phyloP scores from a whole-genome alignment of 164 flowering plant species.

The Umbilicus rupestris region DNA sequence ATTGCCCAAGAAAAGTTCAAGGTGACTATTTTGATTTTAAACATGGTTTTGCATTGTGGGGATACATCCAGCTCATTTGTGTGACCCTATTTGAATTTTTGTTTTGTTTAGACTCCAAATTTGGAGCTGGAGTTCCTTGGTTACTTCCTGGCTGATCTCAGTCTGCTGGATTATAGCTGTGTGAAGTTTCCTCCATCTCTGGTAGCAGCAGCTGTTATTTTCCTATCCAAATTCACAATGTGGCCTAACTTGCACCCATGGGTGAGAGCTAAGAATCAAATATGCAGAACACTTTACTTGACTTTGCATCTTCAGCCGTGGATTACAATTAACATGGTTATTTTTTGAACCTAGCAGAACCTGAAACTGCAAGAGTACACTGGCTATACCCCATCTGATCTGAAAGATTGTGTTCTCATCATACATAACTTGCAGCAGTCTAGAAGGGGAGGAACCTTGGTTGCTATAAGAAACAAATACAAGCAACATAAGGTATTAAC shows the following conservation, averaged over 20 bases:
- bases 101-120: slow-evolving; percentile 35
- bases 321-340: not conserved
- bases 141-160: slow-evolving; percentile 68
- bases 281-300: not conserved
- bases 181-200: slow-evolving; percentile 62
- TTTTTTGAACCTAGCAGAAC: slow-evolving; percentile 14
- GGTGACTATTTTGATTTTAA: slow-evolving; percentile 19
- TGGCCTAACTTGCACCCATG: slow-evolving; percentile 29
- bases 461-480: slow-evolving; percentile 34
- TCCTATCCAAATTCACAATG: slow-evolving; percentile 25
- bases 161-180: slow-evolving; percentile 61
- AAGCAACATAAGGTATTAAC: slow-evolving; percentile 32
- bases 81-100: not conserved
- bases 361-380: slow-evolving; percentile 17
- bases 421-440: slow-evolving; percentile 25
- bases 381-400: slow-evolving; percentile 24
- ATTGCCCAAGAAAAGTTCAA: slow-evolving; percentile 40
- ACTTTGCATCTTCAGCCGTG: not conserved
- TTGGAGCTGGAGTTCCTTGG: slow-evolving; percentile 63
- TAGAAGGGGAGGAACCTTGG: slow-evolving; percentile 22
- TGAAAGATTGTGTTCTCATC: slow-evolving; percentile 28
- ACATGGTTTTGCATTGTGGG: not conserved
- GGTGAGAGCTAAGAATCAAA: slow-evolving; percentile 17
- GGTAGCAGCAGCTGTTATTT: slow-evolving; percentile 65
- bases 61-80: not conserved